Base-by-base conservation (phyloP, 306 rosid species). In the Phaseolus lunatus region DNA sequence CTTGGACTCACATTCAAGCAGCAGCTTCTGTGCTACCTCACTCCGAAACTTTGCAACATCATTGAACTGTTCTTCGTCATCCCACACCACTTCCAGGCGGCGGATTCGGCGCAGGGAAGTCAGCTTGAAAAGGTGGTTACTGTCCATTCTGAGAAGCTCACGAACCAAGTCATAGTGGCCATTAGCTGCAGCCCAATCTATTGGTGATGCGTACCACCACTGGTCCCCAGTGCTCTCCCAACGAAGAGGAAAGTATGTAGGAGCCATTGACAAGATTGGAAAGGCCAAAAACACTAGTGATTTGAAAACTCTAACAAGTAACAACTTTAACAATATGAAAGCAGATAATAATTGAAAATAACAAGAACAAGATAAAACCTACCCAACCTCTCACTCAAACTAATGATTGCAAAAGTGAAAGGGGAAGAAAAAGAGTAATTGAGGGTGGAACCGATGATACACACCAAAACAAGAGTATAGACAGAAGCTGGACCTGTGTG, bases 161-260 rank as follows among this genome's bases (percentile, higher is more conserved):
- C 89, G 86, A 45, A 95, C 99, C 64, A 95, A 86, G 82, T 95
- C 97, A 63, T 92, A 95, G 77, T 90, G 99, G 18, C 99, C 99
- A 53, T 95, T 95, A 0, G 99, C 99, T 3, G 97, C 99, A 10
- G 99, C 99, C 88, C 90, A 95, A 52, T 95, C 99, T 4, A 95
- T 95, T 0, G 99, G 99, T 13, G 97, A 95, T 45, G 97, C 97
- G 78, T 84, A 95, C 99, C 99, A 95, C 99, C 99, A 95, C 48
- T 95, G 98, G 79, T 95, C 99, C 26, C 99, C 97, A 3, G 98
- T 92, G 84, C 99, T 95, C 85, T 95, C 99, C 99, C 99, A 95
- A 20, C 99, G 90, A 39, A 95, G 94, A 56, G 99, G 98, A 66
- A 95, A 92, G 80, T 92, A 63, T 16, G 90, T 80, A n/a, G 97